Conservation (phyloP, 768 basidiomycete genomes). For the Boletus pseudopeckii region DNA sequence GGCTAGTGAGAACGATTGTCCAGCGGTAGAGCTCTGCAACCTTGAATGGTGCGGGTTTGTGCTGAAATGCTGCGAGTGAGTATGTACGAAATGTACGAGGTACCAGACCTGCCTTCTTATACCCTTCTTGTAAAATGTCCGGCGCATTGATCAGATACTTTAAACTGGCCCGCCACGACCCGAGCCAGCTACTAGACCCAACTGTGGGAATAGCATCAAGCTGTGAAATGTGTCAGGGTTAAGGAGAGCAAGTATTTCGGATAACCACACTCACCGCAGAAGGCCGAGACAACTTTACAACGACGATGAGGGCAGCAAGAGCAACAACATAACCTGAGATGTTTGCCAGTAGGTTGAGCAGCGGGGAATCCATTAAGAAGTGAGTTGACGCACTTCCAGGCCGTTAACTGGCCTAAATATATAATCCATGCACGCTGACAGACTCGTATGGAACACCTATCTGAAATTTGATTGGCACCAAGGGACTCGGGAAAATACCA, state of each 20-base stretch:
- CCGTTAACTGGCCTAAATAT: too few relatives aligned
- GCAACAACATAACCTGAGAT: background rate
- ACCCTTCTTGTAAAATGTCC: slow-evolving; percentile 31
- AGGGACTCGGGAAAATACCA: too few relatives aligned
- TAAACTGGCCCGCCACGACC: slow-evolving; percentile 26
- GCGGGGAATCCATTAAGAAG: background rate
- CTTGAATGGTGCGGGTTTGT: too few relatives aligned
- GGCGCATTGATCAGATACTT: slow-evolving; percentile 14
- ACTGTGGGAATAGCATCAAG: slow-evolving; percentile 29
- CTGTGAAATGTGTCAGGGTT: slow-evolving; percentile 1
- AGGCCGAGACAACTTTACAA: background rate
- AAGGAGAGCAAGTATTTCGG: background rate
- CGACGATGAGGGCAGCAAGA: background rate
- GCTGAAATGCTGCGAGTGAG: too few relatives aligned
- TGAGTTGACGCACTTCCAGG: too few relatives aligned
- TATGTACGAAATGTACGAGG: background rate
- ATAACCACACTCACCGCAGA: background rate
- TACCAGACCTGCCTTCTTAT: slow-evolving; percentile 20
- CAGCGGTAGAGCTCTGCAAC: too few relatives aligned
- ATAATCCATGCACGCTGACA: too few relatives aligned
- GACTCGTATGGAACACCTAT: too few relatives aligned
- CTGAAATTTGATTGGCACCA: too few relatives aligned
- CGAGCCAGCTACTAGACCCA: slow-evolving; percentile 23
- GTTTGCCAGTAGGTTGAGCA: background rate
- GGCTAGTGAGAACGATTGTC: too few relatives aligned